Base-by-base conservation (phyloP, 306 rosid species). In the Casuarina equisetifolia region DNA sequence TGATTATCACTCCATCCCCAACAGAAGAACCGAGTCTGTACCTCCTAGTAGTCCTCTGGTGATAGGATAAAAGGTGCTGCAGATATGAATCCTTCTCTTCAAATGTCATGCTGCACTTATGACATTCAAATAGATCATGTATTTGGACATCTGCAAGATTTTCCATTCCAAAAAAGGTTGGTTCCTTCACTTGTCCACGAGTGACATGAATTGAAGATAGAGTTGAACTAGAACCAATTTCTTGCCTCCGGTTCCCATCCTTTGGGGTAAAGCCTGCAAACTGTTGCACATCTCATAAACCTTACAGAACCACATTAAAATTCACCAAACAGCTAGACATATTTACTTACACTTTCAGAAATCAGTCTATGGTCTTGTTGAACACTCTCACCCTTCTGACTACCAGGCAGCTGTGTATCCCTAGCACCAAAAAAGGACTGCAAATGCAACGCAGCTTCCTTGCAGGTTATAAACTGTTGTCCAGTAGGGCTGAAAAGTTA, bases 1-100 rank as follows among this genome's bases (percentile, higher is more conserved):
- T 90, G 69, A 92, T 89, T 78, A 92, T 92, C 77, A 92, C 97
- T 67, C 97, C 97, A 78, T 91, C 97, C 59, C 94, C 94, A 82
- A 93, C 96, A 58, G 97, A 88, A 12, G 97, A 89, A 76, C 97
- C 97, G 70, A 93, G 90, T 17, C 97, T 90, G 68, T 91, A 93
- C 81, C 94, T 79, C 83, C 92, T 89, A 0, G 97, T 93, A 32
- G 92, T 93, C 87, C 88, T 89, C 80, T 91, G 96, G 80, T 93
- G 97, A 77, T 85, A 39, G 42, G 92, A 88, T 75, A 93, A 85
- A 12, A 93, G 84, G 77, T 93, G 97, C 87, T 89, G 93, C 87
- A 93, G 82, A 82, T 93, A 93, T 0, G 85, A 53, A 82, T 93
- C 97, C 90, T 93, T 93, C 81, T 84, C 88, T 35, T 80, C 90